phyloP scores from a whole-genome alignment of 176 grass and related monocot species.

The Alopecurus myosuroides region DNA sequence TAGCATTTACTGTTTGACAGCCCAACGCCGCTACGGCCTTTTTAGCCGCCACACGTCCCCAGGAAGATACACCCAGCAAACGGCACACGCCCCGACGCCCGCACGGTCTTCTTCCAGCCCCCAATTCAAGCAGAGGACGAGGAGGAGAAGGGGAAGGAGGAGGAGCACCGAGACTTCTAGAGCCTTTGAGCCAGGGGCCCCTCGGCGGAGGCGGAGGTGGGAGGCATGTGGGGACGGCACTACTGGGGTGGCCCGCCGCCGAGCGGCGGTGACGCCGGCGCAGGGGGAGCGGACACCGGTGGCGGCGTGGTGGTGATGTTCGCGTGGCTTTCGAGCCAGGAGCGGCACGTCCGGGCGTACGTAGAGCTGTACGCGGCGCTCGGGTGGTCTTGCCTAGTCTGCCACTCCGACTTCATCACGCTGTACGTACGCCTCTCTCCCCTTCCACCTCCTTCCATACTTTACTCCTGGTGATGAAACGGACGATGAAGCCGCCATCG shows the following conservation, averaged over 20 bases:
- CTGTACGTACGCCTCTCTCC: constrained; percentile 26
- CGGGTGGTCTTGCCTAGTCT: constrained; percentile 77
- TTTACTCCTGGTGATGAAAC: neutral
- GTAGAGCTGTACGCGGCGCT: constrained; percentile 67
- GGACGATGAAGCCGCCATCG: neutral
- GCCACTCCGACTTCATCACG: constrained; percentile 86
- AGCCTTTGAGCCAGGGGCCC: neutral
- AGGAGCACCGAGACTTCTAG: neutral
- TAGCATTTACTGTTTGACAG: neutral
- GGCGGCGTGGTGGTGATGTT: constrained; percentile 91
- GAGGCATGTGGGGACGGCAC: constrained; percentile 73
- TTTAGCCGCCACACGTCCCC: constrained; percentile 26
- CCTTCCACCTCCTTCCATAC: neutral
- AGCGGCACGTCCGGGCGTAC: constrained; percentile 66
- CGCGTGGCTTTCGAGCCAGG: constrained; percentile 91
- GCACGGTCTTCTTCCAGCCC: neutral
- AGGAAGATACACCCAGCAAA: constrained; percentile 10
- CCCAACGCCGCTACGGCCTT: neutral
- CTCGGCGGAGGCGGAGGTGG: neutral
- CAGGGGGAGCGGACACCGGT: neutral
- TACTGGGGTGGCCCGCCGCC: constrained; percentile 64
- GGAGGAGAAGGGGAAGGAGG: no score
- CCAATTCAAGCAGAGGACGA: neutral
- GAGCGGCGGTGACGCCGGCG: constrained; percentile 13
- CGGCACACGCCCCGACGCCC: neutral